Percentiles rank a stretch among this genome's conserved stretches.
phyloP scores from a whole-genome alignment of 148 eudicot genomes.

The Talinum fruticosum region DNA sequence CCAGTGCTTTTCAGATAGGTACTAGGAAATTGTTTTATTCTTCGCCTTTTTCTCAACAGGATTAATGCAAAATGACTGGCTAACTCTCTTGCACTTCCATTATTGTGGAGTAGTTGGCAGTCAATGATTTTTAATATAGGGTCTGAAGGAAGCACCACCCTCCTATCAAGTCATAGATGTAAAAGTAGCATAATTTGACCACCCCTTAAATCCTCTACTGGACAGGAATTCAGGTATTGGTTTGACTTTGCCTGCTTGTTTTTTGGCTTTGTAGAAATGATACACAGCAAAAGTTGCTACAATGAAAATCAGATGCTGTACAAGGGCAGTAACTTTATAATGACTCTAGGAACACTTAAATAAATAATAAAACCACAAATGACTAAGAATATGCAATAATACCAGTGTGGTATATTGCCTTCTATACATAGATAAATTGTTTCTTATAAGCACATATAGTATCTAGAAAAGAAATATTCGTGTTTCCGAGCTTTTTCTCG shows the following conservation, averaged over 20 bases:
- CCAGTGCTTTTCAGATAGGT: too few relatives aligned
- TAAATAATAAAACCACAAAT: neutral
- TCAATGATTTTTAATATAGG: too few relatives aligned
- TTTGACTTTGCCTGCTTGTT: neutral
- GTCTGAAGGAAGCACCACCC: neutral
- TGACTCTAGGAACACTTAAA: neutral
- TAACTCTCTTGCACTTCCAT: neutral
- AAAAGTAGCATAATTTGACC: neutral
- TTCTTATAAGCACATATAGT: neutral
- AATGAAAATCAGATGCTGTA: neutral
- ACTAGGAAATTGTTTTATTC: too few relatives aligned
- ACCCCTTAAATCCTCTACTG: neutral
- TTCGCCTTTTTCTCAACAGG: too few relatives aligned
- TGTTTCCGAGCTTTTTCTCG: neutral
- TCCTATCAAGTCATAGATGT: neutral
- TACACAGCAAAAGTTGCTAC: neutral
- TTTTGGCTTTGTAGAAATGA: neutral
- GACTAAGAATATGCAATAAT: neutral
- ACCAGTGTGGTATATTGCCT: neutral
- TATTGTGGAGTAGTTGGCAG: neutral
- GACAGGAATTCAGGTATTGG: neutral
- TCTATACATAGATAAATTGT: neutral
- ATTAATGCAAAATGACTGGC: too few relatives aligned
- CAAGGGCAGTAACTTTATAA: neutral
- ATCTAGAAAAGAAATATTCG: neutral